Base-by-base conservation (phyloP, 1,284 basidiomycete genomes). In the Ustilago esculenta region DNA sequence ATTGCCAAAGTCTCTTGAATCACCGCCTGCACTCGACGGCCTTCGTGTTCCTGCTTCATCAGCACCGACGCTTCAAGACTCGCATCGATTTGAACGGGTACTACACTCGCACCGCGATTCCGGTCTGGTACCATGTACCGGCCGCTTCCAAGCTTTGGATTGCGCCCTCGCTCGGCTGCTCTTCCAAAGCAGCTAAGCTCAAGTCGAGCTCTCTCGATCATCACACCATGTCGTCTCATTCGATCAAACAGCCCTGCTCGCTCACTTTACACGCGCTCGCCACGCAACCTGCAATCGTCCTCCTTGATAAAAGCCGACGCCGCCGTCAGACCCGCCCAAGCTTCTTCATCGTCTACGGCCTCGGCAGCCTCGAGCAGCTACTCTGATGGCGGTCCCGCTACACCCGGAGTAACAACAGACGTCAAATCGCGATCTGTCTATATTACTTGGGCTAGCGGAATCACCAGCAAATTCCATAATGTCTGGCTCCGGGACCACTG, bases 401-500 rank as follows among this genome's bases (percentile, higher is more conserved):
- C 39, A 7, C 63, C 63, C 1, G 65, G 65, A 20, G 66, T 70
- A 0, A 52, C 43, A 1, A 44, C 56, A 1, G 66, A 70, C 17
- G 42, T 43, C 21, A 35, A 55, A 21, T 58, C 61, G 4, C 52
- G 53, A 1, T 54, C 61, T 2, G 48, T 58, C 20, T 50, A 64
- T 47, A 54, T 73, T 23, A 61, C 68, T 12, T 73, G 72, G 72
- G 63, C 72, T 0, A 58, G 52, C 24, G 68, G 72, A 12, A 61
- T 63, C n/a, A 71, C 63, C 10, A 57, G 56, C 53, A 50, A 53
- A 20, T 73, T 66, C 77, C 88, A 90, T 80, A 85, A 89, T 76
- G 84, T 89, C 39, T 91, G 89, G 87, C 83, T 92, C 21, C 84
- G 88, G 11, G 91, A 92, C 79, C 94, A 98, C 78, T 98, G 95